Evolutionary conservation across 768 basidiomycete genomes (phyloP), one percentile per base, ranked within the genome.

Genomic region (Tulasnella sp.): DNA sequence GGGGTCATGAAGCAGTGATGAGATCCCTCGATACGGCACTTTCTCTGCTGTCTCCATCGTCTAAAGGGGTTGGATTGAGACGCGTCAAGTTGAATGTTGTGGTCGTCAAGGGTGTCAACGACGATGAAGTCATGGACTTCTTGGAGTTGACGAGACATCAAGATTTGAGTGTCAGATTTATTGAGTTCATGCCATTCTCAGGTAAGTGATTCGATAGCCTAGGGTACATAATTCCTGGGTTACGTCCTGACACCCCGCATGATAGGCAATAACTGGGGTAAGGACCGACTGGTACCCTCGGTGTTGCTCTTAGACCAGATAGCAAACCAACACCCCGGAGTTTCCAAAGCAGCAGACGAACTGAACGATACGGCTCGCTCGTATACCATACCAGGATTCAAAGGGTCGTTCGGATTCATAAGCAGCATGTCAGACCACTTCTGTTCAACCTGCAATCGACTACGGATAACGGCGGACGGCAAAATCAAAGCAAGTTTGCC

Each of bases 371-470:
- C 92, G n/a, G 90, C 91, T 22, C 86, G 90, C 65, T 88, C 87
- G 29, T 94, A 90, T 85, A 80, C 83, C 74, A 86, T 94, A 68
- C 90, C 89, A 0, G 89, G 89, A 5, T 86, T 88, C 77, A 75
- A 74, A 73, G 93, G 92, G 29, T 86, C 83, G 77, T 85, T 89
- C 79, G 93, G 89, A n/a, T 93, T 95, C 80, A 95, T 95, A 77
- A 92, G 88, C 77, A 92, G 90, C 82, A 94, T 94, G 93, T 94
- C 92, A 19, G 92, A 95, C 79, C 93, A 94, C 80, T 94, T 95
- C 77, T 95, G 93, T 79, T 84, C 86, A 1, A 88, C 89, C 0
- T 95, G 93, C 81, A 94, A 92, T 76, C 85, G 93, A 72, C 82
- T 95, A 66, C 84, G 94, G 47, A 83, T 95, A 62, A 94, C 91